A percentile compares a stretch with the other conserved stretches of the same genome.
phyloP scores from a whole-genome alignment of 148 eudicot species.

The Silene uniflora region DNA sequence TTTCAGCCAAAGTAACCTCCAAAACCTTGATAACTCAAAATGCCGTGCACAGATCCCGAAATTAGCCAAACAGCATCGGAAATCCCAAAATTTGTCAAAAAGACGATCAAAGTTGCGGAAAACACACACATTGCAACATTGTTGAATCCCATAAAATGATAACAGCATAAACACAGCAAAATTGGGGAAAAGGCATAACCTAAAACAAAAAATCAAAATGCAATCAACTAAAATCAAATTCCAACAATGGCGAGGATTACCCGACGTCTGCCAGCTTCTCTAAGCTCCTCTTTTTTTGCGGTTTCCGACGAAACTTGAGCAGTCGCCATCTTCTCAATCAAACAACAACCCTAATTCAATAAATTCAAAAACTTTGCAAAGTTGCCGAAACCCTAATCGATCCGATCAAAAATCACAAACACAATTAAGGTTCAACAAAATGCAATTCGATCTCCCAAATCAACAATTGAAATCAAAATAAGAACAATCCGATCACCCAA shows the following conservation, averaged over 20 bases:
- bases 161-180: too few species aligned
- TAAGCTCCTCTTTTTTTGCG: conserved; percentile 51
- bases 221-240: neutral
- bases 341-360: conserved; percentile 8
- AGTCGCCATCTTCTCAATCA: conserved; percentile 44
- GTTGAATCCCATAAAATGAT: neutral
- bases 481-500: conserved; percentile 10
- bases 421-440: neutral
- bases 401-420: neutral
- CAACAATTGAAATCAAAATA: neutral
- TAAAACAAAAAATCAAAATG: neutral
- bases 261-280: conserved; percentile 82
- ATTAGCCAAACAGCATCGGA: neutral
- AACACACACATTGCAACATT: neutral
- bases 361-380: neutral
- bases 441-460: conserved; percentile 2
- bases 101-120: neutral
- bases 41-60: neutral
- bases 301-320: conserved; percentile 48
- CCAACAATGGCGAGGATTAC: conserved; percentile 27
- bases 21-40: neutral
- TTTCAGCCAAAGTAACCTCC: neutral
- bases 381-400: neutral
- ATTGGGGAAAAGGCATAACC: neutral
- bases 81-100: neutral